Base-by-base conservation (phyloP, 306 rosid species). In the Vigna nakashimae region DNA sequence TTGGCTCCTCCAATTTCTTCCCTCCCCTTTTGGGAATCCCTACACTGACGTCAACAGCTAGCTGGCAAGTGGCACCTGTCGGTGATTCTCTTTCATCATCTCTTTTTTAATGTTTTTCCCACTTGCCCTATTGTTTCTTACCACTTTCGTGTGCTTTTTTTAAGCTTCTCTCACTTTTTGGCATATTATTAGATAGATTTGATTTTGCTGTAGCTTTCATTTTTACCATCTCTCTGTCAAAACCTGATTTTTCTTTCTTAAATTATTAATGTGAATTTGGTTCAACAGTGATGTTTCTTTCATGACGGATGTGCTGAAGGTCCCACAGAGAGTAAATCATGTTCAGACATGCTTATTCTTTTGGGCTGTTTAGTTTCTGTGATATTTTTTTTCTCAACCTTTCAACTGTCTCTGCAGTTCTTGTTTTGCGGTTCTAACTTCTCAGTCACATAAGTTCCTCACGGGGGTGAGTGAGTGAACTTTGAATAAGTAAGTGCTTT, bases 41-140 rank as follows among this genome's bases (percentile, higher is more conserved):
- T 36, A 40, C 51, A 52, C 16, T 56, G 68, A 26, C 40, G 22
- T 73, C 51, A 42, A 34, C 69, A 46, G 84, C 82, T 75, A 55
- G 82, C 82, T 80, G 46, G 72, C 79, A 71, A 40, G 74, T 51
- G 48, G 62, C 62, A 70, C 58, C 46, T 71, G 82, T 84, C 82
- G 84, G 84, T 70, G 82, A 65, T 11, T 52, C 83, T 7, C 65
- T 62, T 11, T 69, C 38, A 18, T 28, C 62, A 18, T 28, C 62
- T 38, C 18, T 46, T 16, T 42, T 55, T 38, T 15, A 4, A 65
- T 66, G 48, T 38, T 18, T 38, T 74, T 62, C 65, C 74, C 67
- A 46, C 48, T 43, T 26, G 7, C 52, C 40, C 64, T 12, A 12
- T 42, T 4, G 12, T 13, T 77, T 7, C 65, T 20, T 46, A 11